Percentiles rank a stretch among this genome's conserved stretches.
phyloP scores from a whole-genome alignment of 1,139 yeast species.

The Protomyces lactucae-debilis region DNA sequence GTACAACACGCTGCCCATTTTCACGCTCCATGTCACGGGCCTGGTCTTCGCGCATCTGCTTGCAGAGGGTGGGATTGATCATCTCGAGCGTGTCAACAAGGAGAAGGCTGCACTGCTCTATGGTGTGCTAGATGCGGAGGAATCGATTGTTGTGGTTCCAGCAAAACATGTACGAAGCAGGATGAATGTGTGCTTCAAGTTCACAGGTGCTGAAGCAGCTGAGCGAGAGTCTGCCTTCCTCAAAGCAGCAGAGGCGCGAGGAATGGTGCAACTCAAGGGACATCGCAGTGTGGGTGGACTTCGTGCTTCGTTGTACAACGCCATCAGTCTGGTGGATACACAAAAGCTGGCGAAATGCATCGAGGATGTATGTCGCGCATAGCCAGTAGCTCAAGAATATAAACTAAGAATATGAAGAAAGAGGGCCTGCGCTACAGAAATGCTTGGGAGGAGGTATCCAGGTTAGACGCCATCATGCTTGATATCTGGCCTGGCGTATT shows the following conservation, averaged over 20 bases:
- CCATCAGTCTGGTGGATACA: constrained; percentile 64
- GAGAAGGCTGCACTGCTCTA: constrained; percentile 62
- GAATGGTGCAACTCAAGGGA: constrained; percentile 78
- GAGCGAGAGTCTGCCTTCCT: constrained; percentile 57
- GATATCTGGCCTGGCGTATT: too few species aligned
- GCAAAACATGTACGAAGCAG: constrained; percentile 60
- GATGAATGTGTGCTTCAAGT: constrained; percentile 90
- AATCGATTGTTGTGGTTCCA: constrained; percentile 59
- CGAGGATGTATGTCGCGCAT: constrained; percentile 53
- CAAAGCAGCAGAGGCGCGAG: constrained; percentile 53
- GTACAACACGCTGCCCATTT: constrained; percentile 91
- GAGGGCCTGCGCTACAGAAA: too few species aligned
- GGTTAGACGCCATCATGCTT: too few species aligned
- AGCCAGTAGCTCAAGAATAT: not conserved
- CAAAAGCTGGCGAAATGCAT: constrained; percentile 57
- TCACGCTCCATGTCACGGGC: constrained; percentile 78
- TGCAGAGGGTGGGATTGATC: constrained; percentile 55
- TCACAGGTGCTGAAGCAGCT: constrained; percentile 50
- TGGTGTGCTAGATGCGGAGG: constrained; percentile 57
- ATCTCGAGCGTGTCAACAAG: constrained; percentile 55
- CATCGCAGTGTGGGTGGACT: constrained; percentile 97
- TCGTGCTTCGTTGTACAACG: constrained; percentile 89
- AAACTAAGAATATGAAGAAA: too few species aligned
- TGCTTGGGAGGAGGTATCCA: too few species aligned
- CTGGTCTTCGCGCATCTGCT: constrained; percentile 65